Evolutionary conservation across 768 basidiomycete species (phyloP).

Genomic region (Dacryopinax spathularia): DNA sequence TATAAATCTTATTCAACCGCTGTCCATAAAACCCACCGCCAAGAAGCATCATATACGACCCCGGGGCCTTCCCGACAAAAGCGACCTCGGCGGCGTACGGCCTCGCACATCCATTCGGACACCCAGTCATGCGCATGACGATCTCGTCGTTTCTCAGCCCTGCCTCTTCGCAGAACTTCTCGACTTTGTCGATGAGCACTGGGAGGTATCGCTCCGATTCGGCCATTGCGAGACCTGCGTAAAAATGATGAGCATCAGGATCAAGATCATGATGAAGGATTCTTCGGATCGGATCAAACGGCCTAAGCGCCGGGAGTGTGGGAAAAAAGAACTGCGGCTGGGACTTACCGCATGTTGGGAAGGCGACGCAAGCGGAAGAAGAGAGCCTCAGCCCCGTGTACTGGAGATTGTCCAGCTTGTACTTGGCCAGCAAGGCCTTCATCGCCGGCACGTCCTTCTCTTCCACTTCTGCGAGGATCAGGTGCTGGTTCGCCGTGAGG

Average conservation of each 20-base stretch:
- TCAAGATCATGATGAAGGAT: conserved; percentile 4
- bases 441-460: conserved; percentile 59
- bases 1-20: conserved; percentile 89
- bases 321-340: background rate
- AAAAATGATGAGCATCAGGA: background rate
- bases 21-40: conserved; percentile 93
- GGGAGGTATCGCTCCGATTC: conserved; percentile 80
- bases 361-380: conserved; percentile 90
- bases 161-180: conserved; percentile 85
- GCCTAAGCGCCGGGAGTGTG: too few species aligned
- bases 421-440: conserved; percentile 63
- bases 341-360: conserved; percentile 73
- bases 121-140: conserved; percentile 98
- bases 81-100: conserved; percentile 93
- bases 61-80: conserved; percentile 91
- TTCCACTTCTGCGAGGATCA: conserved; percentile 72
- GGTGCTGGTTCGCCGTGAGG: conserved; percentile 88
- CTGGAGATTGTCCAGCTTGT: conserved; percentile 77
- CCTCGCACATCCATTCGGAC: conserved; percentile 84
- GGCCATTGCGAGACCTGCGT: conserved; percentile 55
- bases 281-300: too few species aligned
- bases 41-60: conserved; percentile 83
- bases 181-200: conserved; percentile 82
- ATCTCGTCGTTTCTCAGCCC: conserved; percentile 89
- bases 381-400: conserved; percentile 69